Evolutionary conservation across 2,329 filamentous ascomycete species (phyloP).

Genomic region (Claviceps cyperi): DNA sequence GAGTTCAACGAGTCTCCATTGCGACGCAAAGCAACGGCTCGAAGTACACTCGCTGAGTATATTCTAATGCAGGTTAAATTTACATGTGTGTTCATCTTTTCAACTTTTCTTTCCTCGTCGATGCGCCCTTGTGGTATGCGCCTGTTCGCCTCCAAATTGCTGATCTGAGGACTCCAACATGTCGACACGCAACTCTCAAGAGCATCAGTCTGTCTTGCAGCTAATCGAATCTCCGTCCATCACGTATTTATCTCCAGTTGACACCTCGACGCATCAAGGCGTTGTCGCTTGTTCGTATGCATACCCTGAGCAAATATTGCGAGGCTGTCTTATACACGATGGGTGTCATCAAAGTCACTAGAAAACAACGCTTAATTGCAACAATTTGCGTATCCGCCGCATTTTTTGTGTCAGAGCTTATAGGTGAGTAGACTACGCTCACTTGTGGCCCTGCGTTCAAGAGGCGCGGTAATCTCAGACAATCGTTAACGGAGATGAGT

Average conservation of each 20-base stretch:
- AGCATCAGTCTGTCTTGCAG: background rate
- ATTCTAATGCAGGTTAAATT: too few species aligned
- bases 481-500: background rate
- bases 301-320: background rate
- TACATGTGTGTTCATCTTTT: background rate
- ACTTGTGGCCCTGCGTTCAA: background rate
- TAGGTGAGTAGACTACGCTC: constrained; percentile 18
- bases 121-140: background rate
- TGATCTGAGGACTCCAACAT: background rate
- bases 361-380: constrained; percentile 30
- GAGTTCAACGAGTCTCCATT: background rate
- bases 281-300: background rate
- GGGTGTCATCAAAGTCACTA: constrained; percentile 11
- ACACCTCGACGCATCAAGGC: background rate
- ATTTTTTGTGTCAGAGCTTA: constrained; percentile 38
- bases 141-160: background rate
- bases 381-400: constrained; percentile 34
- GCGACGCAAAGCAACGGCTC: background rate
- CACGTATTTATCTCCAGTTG: background rate
- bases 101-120: background rate
- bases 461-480: background rate
- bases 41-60: background rate
- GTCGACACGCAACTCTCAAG: background rate
- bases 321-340: constrained; percentile 5
- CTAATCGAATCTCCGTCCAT: background rate